phyloP scores from a whole-genome alignment of 768 basidiomycete genomes.

The Tricholoma saponaceum region DNA sequence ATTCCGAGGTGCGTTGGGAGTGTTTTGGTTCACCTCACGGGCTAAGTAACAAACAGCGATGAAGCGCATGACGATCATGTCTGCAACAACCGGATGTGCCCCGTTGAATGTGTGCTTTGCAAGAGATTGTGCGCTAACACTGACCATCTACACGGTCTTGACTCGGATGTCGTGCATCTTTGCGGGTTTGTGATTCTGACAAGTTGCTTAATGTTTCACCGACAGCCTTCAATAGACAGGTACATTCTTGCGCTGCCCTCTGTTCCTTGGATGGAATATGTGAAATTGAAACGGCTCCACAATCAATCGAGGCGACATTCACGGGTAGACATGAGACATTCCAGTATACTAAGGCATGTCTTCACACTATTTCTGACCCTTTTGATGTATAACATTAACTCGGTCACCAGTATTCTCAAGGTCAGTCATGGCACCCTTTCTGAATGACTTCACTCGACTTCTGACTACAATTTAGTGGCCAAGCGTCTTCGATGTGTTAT shows the following conservation, averaged over 20 bases:
- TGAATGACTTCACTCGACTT: background rate
- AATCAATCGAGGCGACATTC: constrained; percentile 60
- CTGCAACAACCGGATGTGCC: constrained; percentile 52
- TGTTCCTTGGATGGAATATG: constrained; percentile 50
- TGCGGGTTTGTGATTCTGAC: constrained; percentile 44
- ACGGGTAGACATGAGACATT: constrained; percentile 57
- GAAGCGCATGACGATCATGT: constrained; percentile 40
- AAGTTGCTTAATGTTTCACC: background rate
- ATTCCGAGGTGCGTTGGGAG: constrained; percentile 32
- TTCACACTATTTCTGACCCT: constrained; percentile 37
- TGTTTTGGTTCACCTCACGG: background rate
- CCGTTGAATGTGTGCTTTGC: constrained; percentile 51
- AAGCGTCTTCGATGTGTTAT: constrained; percentile 49
- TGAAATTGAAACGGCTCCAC: constrained; percentile 54
- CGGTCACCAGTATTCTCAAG: constrained; percentile 1
- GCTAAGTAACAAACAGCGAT: constrained; percentile 28
- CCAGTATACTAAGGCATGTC: constrained; percentile 55
- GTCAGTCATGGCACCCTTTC: background rate
- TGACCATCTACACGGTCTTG: constrained; percentile 52
- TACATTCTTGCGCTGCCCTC: constrained; percentile 39
- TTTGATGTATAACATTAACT: background rate
- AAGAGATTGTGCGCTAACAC: constrained; percentile 43
- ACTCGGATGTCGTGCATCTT: constrained; percentile 38
- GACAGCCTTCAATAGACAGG: constrained; percentile 32
- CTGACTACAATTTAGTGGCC: constrained; percentile 41